A percentile compares a stretch with the other conserved stretches of the same genome.
Evolutionary conservation across 208 protist species (phyloP).

Genomic region (Tetramitus jugosus): DNA sequence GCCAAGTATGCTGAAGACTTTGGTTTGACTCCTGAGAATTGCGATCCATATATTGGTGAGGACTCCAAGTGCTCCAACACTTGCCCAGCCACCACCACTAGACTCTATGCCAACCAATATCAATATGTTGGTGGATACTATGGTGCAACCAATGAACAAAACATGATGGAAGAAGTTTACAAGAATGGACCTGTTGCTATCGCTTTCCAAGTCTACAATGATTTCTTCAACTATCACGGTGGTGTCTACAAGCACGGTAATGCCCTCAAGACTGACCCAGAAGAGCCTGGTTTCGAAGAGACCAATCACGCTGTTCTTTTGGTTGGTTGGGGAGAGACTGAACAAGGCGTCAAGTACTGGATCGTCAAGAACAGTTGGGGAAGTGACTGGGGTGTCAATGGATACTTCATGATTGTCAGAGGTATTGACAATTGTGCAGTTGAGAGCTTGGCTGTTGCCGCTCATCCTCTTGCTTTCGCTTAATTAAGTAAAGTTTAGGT

Average conservation of each 20-base stretch:
- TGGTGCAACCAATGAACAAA: not conserved
- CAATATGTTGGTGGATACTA: not conserved
- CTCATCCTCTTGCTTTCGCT: not conserved
- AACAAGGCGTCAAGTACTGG: constrained; percentile 62
- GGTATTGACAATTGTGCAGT: not conserved
- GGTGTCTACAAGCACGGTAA: not conserved
- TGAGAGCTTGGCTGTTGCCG: not conserved
- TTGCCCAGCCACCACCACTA: not conserved
- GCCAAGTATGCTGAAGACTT: not conserved
- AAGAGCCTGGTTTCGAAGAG: not conserved
- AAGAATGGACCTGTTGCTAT: not conserved
- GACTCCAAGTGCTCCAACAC: not conserved
- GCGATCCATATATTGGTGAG: not conserved
- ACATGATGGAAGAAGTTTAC: not conserved
- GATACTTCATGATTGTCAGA: constrained; percentile 31
- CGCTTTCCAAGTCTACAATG: not conserved
- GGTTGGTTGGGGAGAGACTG: not conserved
- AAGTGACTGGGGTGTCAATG: constrained; percentile 56
- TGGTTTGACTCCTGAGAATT: not conserved
- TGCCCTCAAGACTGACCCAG: not conserved
- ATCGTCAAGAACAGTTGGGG: constrained; percentile 76
- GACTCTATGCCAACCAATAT: not conserved
- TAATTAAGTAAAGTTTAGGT: not conserved
- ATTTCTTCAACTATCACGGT: not conserved
- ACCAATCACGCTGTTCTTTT: constrained; percentile 1